Conservation (phyloP, 805 yeast genomes). For the Sugiyamaella boreocaroliniensis region DNA sequence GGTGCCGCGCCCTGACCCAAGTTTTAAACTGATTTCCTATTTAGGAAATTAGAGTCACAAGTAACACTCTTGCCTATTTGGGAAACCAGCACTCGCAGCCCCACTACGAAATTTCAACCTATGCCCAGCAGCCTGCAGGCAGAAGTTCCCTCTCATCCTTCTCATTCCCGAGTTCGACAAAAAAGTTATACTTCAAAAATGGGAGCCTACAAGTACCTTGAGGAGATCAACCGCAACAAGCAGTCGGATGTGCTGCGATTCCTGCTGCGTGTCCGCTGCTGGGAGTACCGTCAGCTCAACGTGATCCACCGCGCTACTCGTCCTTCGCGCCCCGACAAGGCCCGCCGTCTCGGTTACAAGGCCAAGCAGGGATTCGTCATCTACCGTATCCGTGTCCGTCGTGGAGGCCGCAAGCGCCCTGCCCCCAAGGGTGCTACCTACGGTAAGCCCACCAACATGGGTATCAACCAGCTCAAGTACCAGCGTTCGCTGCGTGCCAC, state of each 20-base stretch:
- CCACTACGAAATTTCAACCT: not conserved
- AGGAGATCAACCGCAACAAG: slow-evolving; percentile 99
- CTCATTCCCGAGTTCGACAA: not conserved
- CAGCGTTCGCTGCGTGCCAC: slow-evolving; percentile 96
- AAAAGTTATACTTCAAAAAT: slow-evolving; percentile 29
- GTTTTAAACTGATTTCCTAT: not conserved
- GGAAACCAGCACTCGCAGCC: not conserved
- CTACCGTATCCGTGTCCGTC: slow-evolving; percentile 98
- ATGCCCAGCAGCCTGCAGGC: not conserved
- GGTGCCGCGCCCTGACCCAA: not conserved
- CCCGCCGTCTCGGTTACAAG: slow-evolving; percentile 99
- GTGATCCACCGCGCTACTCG: slow-evolving; percentile 98
- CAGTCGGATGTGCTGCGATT: slow-evolving; percentile 99
- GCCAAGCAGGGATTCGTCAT: slow-evolving; percentile 99
- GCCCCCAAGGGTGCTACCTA: slow-evolving; percentile 99
- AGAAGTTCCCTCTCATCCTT: slow-evolving; percentile 2
- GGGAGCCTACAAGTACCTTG: slow-evolving; percentile 99
- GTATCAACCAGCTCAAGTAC: slow-evolving; percentile 98
- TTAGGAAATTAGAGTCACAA: slow-evolving; percentile 1
- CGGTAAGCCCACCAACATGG: slow-evolving; percentile 99
- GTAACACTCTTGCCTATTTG: not conserved
- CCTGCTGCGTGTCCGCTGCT: slow-evolving; percentile 99
- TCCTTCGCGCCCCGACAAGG: slow-evolving; percentile 99
- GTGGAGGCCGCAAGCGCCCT: slow-evolving; percentile 99
- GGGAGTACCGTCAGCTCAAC: slow-evolving; percentile 99